These are phyloP conservation scores for Tinospora cordifolia DNA, from an alignment of 164 flowering plant genomes.

Conservation along the genomic window DNA sequence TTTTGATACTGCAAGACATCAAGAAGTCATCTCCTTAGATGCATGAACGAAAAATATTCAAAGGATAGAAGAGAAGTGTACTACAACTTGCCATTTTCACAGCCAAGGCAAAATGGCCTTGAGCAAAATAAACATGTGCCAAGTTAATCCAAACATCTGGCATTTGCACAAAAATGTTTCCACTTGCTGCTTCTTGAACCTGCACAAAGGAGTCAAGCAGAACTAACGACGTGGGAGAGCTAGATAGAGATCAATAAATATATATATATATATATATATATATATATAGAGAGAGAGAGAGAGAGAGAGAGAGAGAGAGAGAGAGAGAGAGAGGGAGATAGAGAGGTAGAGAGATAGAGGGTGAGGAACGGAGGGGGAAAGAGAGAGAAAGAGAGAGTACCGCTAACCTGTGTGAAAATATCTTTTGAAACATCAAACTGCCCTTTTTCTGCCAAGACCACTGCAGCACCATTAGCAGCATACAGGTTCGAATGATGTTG, in stretches of 20 bases:
- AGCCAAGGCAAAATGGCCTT: slow-evolving; percentile 87
- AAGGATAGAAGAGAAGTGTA: not conserved
- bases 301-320: too few relatives aligned
- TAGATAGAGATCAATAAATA: too few relatives aligned
- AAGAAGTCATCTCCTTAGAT: slow-evolving; percentile 6
- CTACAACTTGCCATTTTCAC: slow-evolving; percentile 67
- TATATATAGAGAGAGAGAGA: too few relatives aligned
- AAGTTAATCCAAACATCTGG: slow-evolving; percentile 97
- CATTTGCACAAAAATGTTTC: slow-evolving; percentile 88
- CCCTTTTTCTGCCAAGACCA: slow-evolving; percentile 92
- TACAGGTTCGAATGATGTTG: slow-evolving; percentile 71
- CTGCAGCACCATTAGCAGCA: slow-evolving; percentile 97
- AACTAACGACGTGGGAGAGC: too few relatives aligned
- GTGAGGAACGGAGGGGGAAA: not conserved
- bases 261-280: too few relatives aligned
- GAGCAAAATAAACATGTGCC: slow-evolving; percentile 96
- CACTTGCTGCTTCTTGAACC: slow-evolving; percentile 99
- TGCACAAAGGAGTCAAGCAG: slow-evolving; percentile 15
- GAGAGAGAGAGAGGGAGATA: not conserved
- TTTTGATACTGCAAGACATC: slow-evolving; percentile 74
- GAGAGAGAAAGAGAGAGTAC: not conserved
- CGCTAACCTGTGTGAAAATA: slow-evolving; percentile 74
- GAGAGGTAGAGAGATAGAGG: not conserved
- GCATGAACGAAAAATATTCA: slow-evolving; percentile 5
- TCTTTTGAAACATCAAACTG: slow-evolving; percentile 93